Evolutionary conservation across 2,329 filamentous ascomycete genomes (phyloP), one percentile per base, ranked within the genome.

Genomic region (Canariomyces notabilis): DNA sequence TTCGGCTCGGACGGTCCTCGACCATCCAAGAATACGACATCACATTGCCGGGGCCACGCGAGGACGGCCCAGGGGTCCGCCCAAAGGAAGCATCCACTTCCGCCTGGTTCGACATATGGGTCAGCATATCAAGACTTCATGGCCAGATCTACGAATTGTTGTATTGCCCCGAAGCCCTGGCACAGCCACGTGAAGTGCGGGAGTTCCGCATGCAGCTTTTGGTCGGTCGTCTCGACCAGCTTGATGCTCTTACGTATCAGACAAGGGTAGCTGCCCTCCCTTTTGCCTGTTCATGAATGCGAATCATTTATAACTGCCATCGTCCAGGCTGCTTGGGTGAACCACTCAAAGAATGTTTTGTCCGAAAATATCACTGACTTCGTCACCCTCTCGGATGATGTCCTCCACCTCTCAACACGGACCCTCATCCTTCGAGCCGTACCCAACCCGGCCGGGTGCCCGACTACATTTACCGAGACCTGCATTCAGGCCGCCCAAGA

Each of bases 1-100:
- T 85, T 29, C 70, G 79, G 2, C 64, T 85, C 1, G 81, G 81
- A 0, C 72, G 80, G n/a, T 71, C 77, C 0, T 72, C 78, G 0
- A 67, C 72, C 2, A 74, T 85, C 16, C 76, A 76, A 36, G 77
- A 77, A 48, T 76, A 72, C 52, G 76, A 80, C 45, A 74, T 79
- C 38, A 71, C 70, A 0, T 59, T 76, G 3, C 64, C 68, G 4
- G 57, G 65, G 33, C 67, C 58, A 3, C 57, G 57, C 33, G 57
- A 57, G 22, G 55, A 57, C 11, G 41, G 34, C 8, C 32, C 42
- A 1, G n/a, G n/a, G n/a, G n/a, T n/a, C n/a, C n/a, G n/a, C n/a
- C n/a, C n/a, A 1, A 12, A 22, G 6, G 33, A n/a, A 2, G 46
- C 50, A 1, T 59, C 51, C 9, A 45, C 55, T 3, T 40, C 46